phyloP scores from a whole-genome alignment of 768 basidiomycete species.

The Cantharellus anzutake region DNA sequence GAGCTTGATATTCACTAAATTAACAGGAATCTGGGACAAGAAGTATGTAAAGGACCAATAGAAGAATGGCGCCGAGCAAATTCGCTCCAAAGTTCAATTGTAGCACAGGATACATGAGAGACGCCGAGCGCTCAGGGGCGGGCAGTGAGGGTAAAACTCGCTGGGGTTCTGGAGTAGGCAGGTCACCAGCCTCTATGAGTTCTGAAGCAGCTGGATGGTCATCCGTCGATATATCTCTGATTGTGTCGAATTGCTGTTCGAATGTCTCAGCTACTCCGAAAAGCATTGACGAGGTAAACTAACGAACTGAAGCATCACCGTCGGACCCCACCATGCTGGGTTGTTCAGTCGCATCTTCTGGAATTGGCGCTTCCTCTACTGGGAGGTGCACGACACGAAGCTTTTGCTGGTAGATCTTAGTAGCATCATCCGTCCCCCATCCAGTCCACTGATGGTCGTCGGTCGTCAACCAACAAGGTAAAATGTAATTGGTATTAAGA shows the following conservation, averaged over 20 bases:
- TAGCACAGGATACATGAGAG: constrained; percentile 30
- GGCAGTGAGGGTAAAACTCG: constrained; percentile 9
- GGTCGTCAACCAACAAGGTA: not conserved
- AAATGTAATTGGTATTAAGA: constrained; percentile 1
- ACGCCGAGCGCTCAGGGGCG: constrained; percentile 24
- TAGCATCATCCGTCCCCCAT: constrained; percentile 34
- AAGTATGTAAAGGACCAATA: constrained; percentile 6
- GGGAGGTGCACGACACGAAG: constrained; percentile 80
- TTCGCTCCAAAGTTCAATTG: constrained; percentile 29
- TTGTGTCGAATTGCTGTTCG: constrained; percentile 27
- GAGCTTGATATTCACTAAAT: too few species aligned
- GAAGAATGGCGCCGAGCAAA: constrained; percentile 7
- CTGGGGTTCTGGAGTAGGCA: constrained; percentile 4
- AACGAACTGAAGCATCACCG: constrained; percentile 23
- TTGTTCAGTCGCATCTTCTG: constrained; percentile 51
- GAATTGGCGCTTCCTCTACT: constrained; percentile 58
- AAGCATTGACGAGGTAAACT: constrained; percentile 12
- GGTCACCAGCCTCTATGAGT: too few species aligned
- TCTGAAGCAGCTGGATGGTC: constrained; percentile 19
- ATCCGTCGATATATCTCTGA: constrained; percentile 18
- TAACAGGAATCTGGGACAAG: constrained; percentile 11
- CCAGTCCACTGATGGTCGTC: constrained; percentile 35
- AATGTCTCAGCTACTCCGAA: not conserved
- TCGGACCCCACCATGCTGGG: constrained; percentile 14
- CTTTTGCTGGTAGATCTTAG: constrained; percentile 80